Base-by-base conservation (phyloP, 2,329 filamentous ascomycete species). In the Emericellopsis atlantica region DNA sequence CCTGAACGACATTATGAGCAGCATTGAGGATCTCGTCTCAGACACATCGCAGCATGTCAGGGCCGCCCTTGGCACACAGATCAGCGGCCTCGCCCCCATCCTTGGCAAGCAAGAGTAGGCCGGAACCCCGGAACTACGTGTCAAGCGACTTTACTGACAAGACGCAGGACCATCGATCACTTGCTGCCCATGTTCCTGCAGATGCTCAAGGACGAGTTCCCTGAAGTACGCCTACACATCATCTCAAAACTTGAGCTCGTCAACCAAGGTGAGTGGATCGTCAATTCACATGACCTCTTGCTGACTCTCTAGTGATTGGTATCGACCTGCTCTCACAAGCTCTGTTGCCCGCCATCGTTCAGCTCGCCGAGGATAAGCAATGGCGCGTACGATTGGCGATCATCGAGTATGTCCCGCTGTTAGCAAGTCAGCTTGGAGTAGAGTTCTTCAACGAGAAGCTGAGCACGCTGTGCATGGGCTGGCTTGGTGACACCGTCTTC, bases 191-290 rank as follows among this genome's bases (percentile, higher is more conserved):
- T 98, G 90, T 96, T 98, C 65, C 74, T 98, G 41, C 86, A 94
- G 61, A 98, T 98, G 92, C 80, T 98, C 54, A 98, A 96, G 74
- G 92, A 98, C 55, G 92, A 98, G 58, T 96, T 95, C 62, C 92
- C 92, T 18, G 92, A 98, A 59, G 92, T 98, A 40, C 84, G 92
- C 47, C 79, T 98, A 44, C 94, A 98, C 66, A 98, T 98, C 61
- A 98, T 98, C 56, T 96, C 92, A n/a, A 98, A 98, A 66, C 79
- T 98, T 42, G 93, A 98, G 67, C 77, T 93, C 47, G 92, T 98
- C 48, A 98, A 98, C 67, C 86, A 95, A 66, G 85, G 85, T 88
- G 69, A 47, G 67, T 11, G 6, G 5, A 11, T 7, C 12, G 10
- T 4, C 14, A 10, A 5, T 37, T 4, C 9, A 3, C 14, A 16